Base-by-base conservation (phyloP, 192 early-diverging fungal species). In the Backusella psychrophila region DNA sequence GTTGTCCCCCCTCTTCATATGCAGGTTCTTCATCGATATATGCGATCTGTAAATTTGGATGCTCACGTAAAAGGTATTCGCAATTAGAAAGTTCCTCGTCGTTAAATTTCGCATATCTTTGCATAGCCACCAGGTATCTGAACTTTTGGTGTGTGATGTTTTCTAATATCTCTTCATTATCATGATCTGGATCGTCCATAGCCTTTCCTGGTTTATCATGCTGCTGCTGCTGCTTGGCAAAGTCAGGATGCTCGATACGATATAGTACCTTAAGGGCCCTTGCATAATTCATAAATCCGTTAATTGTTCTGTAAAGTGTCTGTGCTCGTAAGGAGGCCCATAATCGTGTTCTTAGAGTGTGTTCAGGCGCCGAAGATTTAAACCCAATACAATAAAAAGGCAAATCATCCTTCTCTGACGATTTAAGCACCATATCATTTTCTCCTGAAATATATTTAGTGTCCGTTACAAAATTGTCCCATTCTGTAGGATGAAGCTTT, bases 381-480 rank as follows among this genome's bases (percentile, higher is more conserved):
- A 90, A 91, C 2, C 90, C 90, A 72, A 91, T 87, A 71, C 87
- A 87, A 73, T 90, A 89, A 78, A 91, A 91, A n/a, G 89, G 88
- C 66, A 90, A 68, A 72, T 91, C 90, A 73, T 91, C 90, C 70
- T 86, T 87, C n/a, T 81, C 80, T 17, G 69, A 23, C 19, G 66
- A 34, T 26, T 71, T 71, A 14, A 29, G 59, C 19, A 69, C 35
- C 23, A 69, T 34, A 3, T 75, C 52, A 42, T 42, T 56, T 74
- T 91, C 90, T 79, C 90, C 88, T 12, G 87, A 88, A 76, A 91
- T 71, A 31, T 90, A 87, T 83, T 89, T 92, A 78, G 89, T 90
- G 49, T 93, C 91, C 82, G 89, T 88, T 74, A 91, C 92, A 86
- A 93, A 93, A 81, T 93, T 91, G 46, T 91, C 87, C 92, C 92